Base-by-base conservation (phyloP, 768 basidiomycete genomes). In the Lepiota subincarnata region DNA sequence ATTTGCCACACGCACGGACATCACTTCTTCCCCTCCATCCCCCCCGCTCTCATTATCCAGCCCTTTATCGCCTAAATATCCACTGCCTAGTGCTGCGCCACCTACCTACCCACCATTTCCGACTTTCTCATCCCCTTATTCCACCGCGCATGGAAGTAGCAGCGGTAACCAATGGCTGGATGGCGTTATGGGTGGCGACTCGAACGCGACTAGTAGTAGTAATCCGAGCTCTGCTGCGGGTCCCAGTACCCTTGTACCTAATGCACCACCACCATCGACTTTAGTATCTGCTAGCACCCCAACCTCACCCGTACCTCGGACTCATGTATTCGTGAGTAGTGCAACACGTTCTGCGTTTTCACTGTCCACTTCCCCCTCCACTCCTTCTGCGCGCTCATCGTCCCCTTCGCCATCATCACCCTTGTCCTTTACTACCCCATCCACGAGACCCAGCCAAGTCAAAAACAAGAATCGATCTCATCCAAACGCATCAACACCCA, bases 91-190 rank as follows among this genome's bases (percentile, higher is more conserved):
- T 48, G 11, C 16, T 47, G 19, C 46, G 13, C 18, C 51, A 39
- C 19, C 54, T n/a, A 44, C 39, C n/a, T 68, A 68, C 41, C 62
- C 66, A 19, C 61, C 56, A 1, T 68, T 68, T 55, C 66, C 66
- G 47, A 62, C 58, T 38, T 67, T 60, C 44, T 60, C 64, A 44
- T 59, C 50, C 22, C 60, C 48, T 24, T 44, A 31, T 37, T 20
- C 39, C 57, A 39, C 20, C 51, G 36, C 37, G 11, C 3, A 10
- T 31, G 14, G 35, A n/a, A 26, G 45, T 35, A 26, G 51, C 18
- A 44, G 42, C 14, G 38, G 20, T 24, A 42, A 13, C 22, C n/a
- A 20, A 11, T 24, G 20, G 8, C 31, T 6, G 34, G 31, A 31
- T 31, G 31, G 31, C 31, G 10, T 31, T 31, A 31, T 31, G 31